These are phyloP conservation scores for Colletotrichum lentis DNA, from an alignment of 2,329 filamentous ascomycete species.

Conservation along the genomic window DNA sequence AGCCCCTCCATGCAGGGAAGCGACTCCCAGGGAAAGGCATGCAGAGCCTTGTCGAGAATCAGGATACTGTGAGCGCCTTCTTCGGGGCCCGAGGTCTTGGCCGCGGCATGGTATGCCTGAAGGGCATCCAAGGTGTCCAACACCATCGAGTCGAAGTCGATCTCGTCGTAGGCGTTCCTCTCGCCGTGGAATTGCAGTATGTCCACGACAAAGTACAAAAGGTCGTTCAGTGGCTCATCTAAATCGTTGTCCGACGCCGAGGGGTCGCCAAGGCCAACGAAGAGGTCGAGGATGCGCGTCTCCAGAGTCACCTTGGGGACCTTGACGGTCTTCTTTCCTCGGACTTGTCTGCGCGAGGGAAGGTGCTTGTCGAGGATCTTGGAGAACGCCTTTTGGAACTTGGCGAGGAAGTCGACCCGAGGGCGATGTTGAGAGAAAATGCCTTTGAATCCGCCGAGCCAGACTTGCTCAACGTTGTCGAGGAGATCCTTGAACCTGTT, in stretches of 20 bases:
- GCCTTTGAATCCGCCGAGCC: conserved; percentile 93
- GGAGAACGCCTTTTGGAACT: conserved; percentile 81
- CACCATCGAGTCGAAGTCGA: conserved; percentile 92
- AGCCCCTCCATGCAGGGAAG: conserved; percentile 82
- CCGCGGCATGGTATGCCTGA: conserved; percentile 73
- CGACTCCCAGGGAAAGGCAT: conserved; percentile 95
- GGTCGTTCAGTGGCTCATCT: conserved; percentile 88
- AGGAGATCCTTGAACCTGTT: conserved; percentile 78
- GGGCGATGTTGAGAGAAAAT: conserved; percentile 82
- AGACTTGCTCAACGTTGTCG: conserved; percentile 86
- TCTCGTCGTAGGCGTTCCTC: conserved; percentile 94
- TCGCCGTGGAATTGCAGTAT: conserved; percentile 97
- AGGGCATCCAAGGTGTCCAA: conserved; percentile 88
- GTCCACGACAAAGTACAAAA: conserved; percentile 96
- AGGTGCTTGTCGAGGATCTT: conserved; percentile 83
- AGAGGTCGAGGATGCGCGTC: conserved; percentile 79
- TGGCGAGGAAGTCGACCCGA: conserved; percentile 70
- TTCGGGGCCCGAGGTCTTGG: conserved; percentile 52
- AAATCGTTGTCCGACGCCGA: conserved; percentile 73
- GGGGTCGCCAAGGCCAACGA: conserved; percentile 83
- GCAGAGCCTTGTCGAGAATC: conserved; percentile 88
- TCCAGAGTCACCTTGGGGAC: conserved; percentile 59
- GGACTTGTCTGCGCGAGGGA: conserved; percentile 76
- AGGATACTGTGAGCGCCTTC: conserved; percentile 77
- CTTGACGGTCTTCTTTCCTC: conserved; percentile 61